Base-by-base conservation (phyloP, 257 asterid species). In the Schizonepeta tenuifolia region DNA sequence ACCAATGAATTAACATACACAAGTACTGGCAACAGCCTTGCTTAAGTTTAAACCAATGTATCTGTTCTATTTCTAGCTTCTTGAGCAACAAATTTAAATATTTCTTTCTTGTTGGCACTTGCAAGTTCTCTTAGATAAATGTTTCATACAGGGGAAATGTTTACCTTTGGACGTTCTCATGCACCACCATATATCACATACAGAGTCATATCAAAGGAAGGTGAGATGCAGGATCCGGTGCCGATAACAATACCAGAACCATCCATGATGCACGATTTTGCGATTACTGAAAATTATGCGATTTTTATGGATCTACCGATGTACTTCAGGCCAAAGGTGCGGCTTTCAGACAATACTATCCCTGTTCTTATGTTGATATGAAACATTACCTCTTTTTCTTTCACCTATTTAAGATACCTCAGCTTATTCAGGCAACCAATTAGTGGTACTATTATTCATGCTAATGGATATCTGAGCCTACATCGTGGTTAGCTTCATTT, bases 231-330 rank as follows among this genome's bases (percentile, higher is more conserved):
- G 71, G 98, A 91, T 72, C 96, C 97, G 2, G 98, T 94, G 80
- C 93, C 95, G 40, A 91, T 94, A 66, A 91, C 98, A 75, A 70
- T 94, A 75, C 62, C 97, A 68, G 89, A 80, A 13, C 83, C 98
- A 70, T 71, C 89, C 82, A 89, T 94, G 98, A 91, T 94, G 97
- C 98, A 93, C 69, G 98, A 93, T 80, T 93, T 93, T 79, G 96
- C 98, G 84, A 93, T 93, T 69, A 91, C 98, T 64, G 97, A 94
- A 80, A 91, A 94, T 75, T 94, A 89, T 88, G 96, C 96, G 0
- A 76, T 94, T 73, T 88, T 94, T 77, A 80, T 94, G 97, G 98
- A 94, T 86, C 96, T 91, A 40, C 98, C 98, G 5, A 67, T 94
- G 71, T 82, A 76, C 85, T 89, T 89, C 86, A 88, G 75, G 75